Base-by-base conservation (phyloP, 371 early-diverging fungal genomes). In the Actinomortierella wolfii region DNA sequence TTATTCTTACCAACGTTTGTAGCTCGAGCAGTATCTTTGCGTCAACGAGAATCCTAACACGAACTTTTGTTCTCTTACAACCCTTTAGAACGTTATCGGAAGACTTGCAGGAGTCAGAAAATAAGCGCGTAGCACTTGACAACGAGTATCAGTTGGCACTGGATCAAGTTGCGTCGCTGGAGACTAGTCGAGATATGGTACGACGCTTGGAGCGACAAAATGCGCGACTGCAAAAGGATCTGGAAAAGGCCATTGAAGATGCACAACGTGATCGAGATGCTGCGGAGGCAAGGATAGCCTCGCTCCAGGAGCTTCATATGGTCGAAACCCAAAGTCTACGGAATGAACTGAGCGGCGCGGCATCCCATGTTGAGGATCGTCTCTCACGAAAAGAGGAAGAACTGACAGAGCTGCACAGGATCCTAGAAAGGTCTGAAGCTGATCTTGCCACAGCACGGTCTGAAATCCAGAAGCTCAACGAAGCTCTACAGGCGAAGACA, bases 71-170 rank as follows among this genome's bases (percentile, higher is more conserved):
- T n/a, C 20, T 24, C 29, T 25, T 17, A n/a, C 4, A 25, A 54
- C 21, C 14, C 4, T 5, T 24, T 56, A 77, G 78, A 50, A 57
- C 64, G 1, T 53, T 60, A 11, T 14, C 57, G 1, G 46, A 39
- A 34, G 76, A 77, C 18, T 59, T 68, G 39, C 75, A 65, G 49
- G 67, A 62, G 17, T 58, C 70, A 15, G 74, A 83, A 42, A 60
- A 62, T 11, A 78, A 75, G 23, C 76, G 59, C 24, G 39, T 54
- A 8, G 50, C 75, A 24, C 21, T 81, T 13, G 85, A 87, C 50
- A 69, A 76, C 20, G 86, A 85, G 54, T 67, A 84, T 3, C 75
- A 76, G 26, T 70, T 79, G 41, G 80, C 85, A 6, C 59, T 83
- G 59, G 82, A 81, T 57, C 81, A 78, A 18, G 78, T 84, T 21